Conservation (phyloP, 163 green algal species). For the Botryococcus braunii region DNA sequence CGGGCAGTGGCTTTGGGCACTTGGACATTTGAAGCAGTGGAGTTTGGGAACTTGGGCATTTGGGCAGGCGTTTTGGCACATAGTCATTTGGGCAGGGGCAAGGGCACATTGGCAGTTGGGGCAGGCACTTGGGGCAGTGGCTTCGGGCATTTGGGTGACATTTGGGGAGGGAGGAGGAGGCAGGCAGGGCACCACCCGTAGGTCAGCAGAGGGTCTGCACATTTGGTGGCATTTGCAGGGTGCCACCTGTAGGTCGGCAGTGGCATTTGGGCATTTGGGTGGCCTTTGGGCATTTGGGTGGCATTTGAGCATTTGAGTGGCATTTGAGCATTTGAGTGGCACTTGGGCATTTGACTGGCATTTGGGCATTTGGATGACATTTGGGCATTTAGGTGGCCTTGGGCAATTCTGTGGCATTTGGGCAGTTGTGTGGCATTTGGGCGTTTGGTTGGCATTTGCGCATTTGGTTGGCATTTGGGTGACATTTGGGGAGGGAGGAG, state of each 20-base stretch:
- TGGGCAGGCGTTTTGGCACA: background rate
- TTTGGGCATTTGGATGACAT: background rate
- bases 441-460: background rate
- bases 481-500: background rate
- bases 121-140: background rate
- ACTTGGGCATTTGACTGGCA: background rate
- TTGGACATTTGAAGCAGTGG: constrained; percentile 1
- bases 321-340: background rate
- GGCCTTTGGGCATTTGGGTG: no score
- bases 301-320: no score
- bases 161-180: no score
- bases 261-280: no score
- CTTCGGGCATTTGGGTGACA: background rate
- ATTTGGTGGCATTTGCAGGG: no score
- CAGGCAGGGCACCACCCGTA: no score
- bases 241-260: no score
- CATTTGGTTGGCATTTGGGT: background rate
- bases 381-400: no score
- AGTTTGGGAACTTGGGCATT: background rate
- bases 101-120: background rate
- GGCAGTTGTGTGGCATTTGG: background rate
- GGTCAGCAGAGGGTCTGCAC: no score
- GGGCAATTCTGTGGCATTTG: background rate
- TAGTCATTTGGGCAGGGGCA: no score
- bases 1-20: background rate